These are phyloP conservation scores for Cardamine occulta DNA, from an alignment of 345 rosid species.

Conservation along the genomic window DNA sequence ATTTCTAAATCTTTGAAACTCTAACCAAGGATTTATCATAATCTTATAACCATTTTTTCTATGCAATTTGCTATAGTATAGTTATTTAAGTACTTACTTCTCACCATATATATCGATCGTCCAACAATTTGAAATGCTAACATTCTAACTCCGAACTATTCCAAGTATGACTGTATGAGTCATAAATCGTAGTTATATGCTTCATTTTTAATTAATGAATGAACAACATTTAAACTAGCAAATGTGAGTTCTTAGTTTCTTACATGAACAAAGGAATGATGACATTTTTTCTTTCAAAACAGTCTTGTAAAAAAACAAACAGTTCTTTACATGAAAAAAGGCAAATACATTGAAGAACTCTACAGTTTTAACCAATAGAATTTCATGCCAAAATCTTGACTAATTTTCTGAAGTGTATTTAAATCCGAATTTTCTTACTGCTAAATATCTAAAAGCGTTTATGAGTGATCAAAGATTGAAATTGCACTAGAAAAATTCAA, in stretches of 20 bases:
- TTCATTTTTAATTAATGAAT: neutral
- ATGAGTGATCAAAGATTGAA: no score
- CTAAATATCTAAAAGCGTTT: no score
- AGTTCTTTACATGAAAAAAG: constrained; percentile 12
- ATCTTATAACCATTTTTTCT: neutral
- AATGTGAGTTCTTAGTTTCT: neutral
- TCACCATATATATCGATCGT: neutral
- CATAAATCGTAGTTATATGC: neutral
- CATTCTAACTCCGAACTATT: neutral
- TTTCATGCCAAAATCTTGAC: no score
- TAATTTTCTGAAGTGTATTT: no score
- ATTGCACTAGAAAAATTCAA: no score
- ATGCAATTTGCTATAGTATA: neutral
- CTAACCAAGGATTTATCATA: neutral
- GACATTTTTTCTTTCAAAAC: neutral
- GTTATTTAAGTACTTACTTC: neutral
- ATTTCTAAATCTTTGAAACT: neutral
- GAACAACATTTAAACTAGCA: neutral
- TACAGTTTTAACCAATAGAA: no score
- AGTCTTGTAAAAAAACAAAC: constrained; percentile 10
- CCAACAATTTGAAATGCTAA: neutral
- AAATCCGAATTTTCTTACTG: no score
- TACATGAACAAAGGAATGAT: neutral
- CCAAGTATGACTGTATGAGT: neutral
- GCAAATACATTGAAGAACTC: neutral